phyloP scores from a whole-genome alignment of 2,329 filamentous ascomycete species.

The Chaetomium strumarium region DNA sequence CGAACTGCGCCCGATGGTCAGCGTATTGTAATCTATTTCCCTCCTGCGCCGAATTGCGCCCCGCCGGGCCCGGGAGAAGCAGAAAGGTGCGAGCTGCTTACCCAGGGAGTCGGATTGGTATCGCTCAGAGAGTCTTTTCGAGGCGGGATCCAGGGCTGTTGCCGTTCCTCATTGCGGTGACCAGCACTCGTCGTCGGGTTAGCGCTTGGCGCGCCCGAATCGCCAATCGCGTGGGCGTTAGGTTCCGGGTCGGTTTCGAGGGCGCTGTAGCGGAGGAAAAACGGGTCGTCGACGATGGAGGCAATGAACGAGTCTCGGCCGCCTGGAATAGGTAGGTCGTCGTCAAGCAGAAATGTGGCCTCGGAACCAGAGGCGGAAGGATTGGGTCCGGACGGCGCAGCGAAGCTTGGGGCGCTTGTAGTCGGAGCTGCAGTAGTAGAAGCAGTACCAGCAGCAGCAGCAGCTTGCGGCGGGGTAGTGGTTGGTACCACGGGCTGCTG shows the following conservation, averaged over 20 bases:
- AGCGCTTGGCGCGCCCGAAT: constrained; percentile 16
- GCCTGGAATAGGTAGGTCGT: constrained; percentile 23
- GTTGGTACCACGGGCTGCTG: constrained; percentile 13
- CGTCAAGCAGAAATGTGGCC: constrained; percentile 24
- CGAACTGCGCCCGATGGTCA: constrained; percentile 23
- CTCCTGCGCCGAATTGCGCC: not conserved
- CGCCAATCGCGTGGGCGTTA: constrained; percentile 25
- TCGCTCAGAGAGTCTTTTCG: constrained; percentile 44
- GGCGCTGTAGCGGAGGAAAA: constrained; percentile 44
- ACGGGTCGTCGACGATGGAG: constrained; percentile 51
- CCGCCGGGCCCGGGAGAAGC: not conserved
- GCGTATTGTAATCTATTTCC: constrained; percentile 5
- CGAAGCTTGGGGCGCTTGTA: not conserved
- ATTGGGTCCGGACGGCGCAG: constrained; percentile 9
- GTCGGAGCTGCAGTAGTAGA: constrained; percentile 6
- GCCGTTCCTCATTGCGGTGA: constrained; percentile 35
- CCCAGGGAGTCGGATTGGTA: constrained; percentile 26
- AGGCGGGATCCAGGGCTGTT: constrained; percentile 40
- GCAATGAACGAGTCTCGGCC: constrained; percentile 42
- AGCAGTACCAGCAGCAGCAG: constrained; percentile 4
- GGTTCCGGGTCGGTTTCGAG: constrained; percentile 28
- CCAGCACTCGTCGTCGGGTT: constrained; percentile 9
- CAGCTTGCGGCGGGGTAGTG: constrained; percentile 16
- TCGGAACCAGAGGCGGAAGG: constrained; percentile 20
- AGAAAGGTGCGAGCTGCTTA: constrained; percentile 16